Evolutionary conservation across 768 basidiomycete genomes (phyloP), one percentile per base, ranked within the genome.

Genomic region (Cubamyces sp.): DNA sequence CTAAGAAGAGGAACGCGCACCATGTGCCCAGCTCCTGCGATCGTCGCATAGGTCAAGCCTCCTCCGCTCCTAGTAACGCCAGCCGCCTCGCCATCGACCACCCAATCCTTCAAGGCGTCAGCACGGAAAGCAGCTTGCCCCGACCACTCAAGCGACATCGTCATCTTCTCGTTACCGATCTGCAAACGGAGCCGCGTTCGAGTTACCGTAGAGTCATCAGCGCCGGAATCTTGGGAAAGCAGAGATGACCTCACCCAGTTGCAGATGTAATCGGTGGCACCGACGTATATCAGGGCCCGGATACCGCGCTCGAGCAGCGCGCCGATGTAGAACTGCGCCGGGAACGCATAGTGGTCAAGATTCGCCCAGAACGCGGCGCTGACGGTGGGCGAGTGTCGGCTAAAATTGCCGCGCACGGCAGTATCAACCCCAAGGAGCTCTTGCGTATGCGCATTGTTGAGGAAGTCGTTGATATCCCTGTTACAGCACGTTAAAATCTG

Each of bases 1-100:
- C 51, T 37, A 5, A 18, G 5, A 37, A n/a, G 8, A 3, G 21
- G 45, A 23, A 21, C 45, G 37, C 66, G 45, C 42, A 87, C 87
- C 87, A 88, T 88, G 75, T 92, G 90, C n/a, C 90, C 90, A 18
- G 88, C 90, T 11, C 79, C 86, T 42, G 80, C 73, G 46, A 90
- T 75, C 0, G 83, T 87, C 6, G 80, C 82, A 71, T 85, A 90
- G 12, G 86, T 88, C 55, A 93, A 73, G 9, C 82, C 82, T 5
- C 78, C 79, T 25, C 78, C 79, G 49, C 76, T 78, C 66, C 85
- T 82, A 39, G 82, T 84, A 65, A 76, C 74, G 3, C 89, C 89
- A 0, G 79, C 88, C 8, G 71, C 70, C 53, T 79, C 69, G 1
- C 82, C 85, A 49, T 82, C 76, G 16, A 88, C 81, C 1, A 68